phyloP scores from a whole-genome alignment of 306 rosid species.

The Sicyos edulis region DNA sequence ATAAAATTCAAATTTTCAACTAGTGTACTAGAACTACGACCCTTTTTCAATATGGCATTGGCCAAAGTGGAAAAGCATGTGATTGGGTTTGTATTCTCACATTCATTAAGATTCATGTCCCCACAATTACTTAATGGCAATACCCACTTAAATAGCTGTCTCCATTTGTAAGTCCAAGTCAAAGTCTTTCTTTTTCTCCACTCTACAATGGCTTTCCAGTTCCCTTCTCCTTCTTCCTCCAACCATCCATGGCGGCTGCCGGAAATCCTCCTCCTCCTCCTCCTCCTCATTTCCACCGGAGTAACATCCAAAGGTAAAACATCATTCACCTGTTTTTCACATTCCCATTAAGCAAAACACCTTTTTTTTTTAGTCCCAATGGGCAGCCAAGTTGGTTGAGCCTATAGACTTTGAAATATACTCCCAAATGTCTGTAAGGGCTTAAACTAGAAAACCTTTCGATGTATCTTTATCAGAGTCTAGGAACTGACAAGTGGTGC shows the following conservation, averaged over 20 bases:
- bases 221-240: slow-evolving; percentile 13
- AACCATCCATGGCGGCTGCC: slow-evolving; percentile 21
- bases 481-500: too few relatives aligned
- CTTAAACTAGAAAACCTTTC: too few relatives aligned
- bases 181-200: background rate
- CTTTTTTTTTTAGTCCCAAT: background rate
- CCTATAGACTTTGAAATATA: too few relatives aligned
- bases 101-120: background rate
- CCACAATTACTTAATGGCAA: too few relatives aligned
- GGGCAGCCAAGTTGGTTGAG: too few relatives aligned
- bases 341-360: background rate
- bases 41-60: too few relatives aligned
- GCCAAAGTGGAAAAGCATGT: background rate
- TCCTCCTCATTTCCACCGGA: slow-evolving; percentile 21
- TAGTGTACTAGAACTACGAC: too few relatives aligned
- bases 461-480: too few relatives aligned
- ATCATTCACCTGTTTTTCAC: background rate
- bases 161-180: slow-evolving; percentile 9
- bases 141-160: background rate
- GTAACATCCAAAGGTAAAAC: slow-evolving; percentile 31
- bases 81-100: background rate
- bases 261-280: slow-evolving; percentile 18
- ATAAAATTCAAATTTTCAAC: too few relatives aligned
- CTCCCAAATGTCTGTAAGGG: too few relatives aligned
- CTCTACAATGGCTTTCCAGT: background rate